Evolutionary conservation across 192 early-diverging fungal genomes (phyloP), one percentile per base, ranked within the genome.

Genomic region (Umbelopsis sp.): DNA sequence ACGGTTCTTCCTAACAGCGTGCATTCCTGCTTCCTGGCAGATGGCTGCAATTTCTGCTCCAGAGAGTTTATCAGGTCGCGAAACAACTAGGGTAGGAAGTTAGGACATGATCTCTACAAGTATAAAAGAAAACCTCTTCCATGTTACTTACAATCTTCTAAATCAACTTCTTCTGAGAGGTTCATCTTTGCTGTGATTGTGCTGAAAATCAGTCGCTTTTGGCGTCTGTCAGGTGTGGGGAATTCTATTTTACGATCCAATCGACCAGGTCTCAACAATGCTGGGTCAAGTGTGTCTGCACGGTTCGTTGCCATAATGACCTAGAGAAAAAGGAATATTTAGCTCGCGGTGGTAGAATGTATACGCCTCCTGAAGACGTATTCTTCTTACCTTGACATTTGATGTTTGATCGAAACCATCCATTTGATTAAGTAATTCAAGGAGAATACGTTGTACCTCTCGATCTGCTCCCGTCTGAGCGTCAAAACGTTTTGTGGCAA

Each of bases 291-390:
- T 3, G 96, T 96, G 70, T 99, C 97, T 36, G 95, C 95, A 71
- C 96, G 91, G 82, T 99, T 99, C 22, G 96, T 99, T 0, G 97
- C 97, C 97, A 99, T 98, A 66, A 99, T 99, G 25, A 98, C 97
- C 88, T 89, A 77, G n/a, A n/a, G n/a, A 31, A 32, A 26, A 62
- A 43, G 50, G 45, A 45, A 51, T 0, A 4, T 49, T 31, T 9
- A 20, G 25, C 25, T 59, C 17, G 29, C 20, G 17, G 32, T 72
- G 56, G 4, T 54, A 21, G 32, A 21, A 38, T 20, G 38, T 6
- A 66, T 32, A 10, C 12, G 31, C 4, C 56, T 74, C 22, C 26
- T 10, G 17, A 31, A 14, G 4, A 14, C 20, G 6, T 38, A 3
- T 8, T 26, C 16, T 44, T 1, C 41, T 52, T 77, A 89, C 91